phyloP scores from a whole-genome alignment of 805 yeast species.

The Metschnikowia colocasiae region DNA sequence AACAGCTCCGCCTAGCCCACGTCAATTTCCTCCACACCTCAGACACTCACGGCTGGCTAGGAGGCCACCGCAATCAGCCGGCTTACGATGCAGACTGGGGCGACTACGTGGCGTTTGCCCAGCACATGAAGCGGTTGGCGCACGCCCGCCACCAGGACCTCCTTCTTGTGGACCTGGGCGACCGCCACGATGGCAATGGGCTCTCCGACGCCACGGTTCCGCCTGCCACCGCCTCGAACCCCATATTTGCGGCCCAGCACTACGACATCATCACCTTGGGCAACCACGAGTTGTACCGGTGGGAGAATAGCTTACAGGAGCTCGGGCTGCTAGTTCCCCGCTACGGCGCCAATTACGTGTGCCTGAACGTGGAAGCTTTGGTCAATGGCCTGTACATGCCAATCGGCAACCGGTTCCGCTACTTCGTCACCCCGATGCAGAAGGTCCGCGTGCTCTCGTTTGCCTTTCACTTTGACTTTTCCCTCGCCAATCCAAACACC shows the following conservation, averaged over 20 bases:
- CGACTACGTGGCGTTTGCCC: slow-evolving; percentile 69
- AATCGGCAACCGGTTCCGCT: slow-evolving; percentile 64
- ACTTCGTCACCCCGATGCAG: slow-evolving; percentile 59
- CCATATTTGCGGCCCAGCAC: slow-evolving; percentile 58
- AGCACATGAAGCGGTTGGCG: slow-evolving; percentile 46
- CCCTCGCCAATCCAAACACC: slow-evolving; percentile 53
- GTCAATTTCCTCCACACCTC: slow-evolving; percentile 90
- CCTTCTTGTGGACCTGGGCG: slow-evolving; percentile 82
- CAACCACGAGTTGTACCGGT: slow-evolving; percentile 82
- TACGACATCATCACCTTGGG: slow-evolving; percentile 84
- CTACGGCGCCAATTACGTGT: slow-evolving; percentile 62
- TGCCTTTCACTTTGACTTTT: slow-evolving; percentile 78
- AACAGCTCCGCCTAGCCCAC: slow-evolving; percentile 34
- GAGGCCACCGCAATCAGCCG: slow-evolving; percentile 80
- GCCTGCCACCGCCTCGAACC: slow-evolving; percentile 62
- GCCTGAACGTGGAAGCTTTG: slow-evolving; percentile 64
- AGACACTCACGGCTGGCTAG: slow-evolving; percentile 96
- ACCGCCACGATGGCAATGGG: slow-evolving; percentile 93
- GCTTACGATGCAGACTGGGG: slow-evolving; percentile 90
- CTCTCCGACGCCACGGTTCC: slow-evolving; percentile 73
- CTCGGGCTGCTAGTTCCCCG: slow-evolving; percentile 53
- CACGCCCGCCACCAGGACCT: slow-evolving; percentile 53
- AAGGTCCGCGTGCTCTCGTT: slow-evolving; percentile 57
- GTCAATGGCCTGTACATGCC: slow-evolving; percentile 30
- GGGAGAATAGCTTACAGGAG: slow-evolving; percentile 63